These are phyloP conservation scores for Penicillium sp. DNA, from an alignment of 2,329 filamentous ascomycete genomes.

Conservation along the genomic window DNA sequence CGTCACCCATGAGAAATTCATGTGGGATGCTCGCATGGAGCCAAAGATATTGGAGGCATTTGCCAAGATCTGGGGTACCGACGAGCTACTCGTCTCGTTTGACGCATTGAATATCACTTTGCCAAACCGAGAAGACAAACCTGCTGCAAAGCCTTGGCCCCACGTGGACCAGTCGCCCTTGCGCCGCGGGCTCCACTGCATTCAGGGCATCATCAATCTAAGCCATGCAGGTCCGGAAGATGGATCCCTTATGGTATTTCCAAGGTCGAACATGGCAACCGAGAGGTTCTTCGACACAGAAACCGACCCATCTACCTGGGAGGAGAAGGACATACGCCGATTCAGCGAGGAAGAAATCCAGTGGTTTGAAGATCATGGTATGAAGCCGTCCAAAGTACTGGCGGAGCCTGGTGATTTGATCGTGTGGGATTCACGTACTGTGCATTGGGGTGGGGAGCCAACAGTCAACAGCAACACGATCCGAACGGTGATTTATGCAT, in stretches of 20 bases:
- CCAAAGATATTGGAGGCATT: slow-evolving; percentile 16
- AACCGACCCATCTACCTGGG: slow-evolving; percentile 14
- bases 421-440: slow-evolving; percentile 29
- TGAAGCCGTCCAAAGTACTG: slow-evolving; percentile 28
- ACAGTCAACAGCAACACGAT: slow-evolving; percentile 14
- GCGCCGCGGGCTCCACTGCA: slow-evolving; percentile 22
- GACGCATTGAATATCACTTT: slow-evolving; percentile 17
- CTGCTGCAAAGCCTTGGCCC: slow-evolving; percentile 18
- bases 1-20: slow-evolving; percentile 17
- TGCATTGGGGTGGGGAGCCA: slow-evolving; percentile 17
- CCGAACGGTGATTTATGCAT: slow-evolving; percentile 19
- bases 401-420: slow-evolving; percentile 41
- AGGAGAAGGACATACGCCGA: slow-evolving; percentile 13
- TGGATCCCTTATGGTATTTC: slow-evolving; percentile 14
- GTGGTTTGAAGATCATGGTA: slow-evolving; percentile 25
- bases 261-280: slow-evolving; percentile 17
- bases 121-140: slow-evolving; percentile 8
- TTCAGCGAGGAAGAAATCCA: slow-evolving; percentile 23
- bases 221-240: slow-evolving; percentile 17
- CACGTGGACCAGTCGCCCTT: slow-evolving; percentile 27
- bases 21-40: slow-evolving; percentile 19
- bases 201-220: slow-evolving; percentile 19
- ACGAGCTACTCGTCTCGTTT: slow-evolving; percentile 17
- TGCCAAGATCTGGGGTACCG: slow-evolving; percentile 16
- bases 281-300: slow-evolving; percentile 29